Percentiles rank a stretch among this genome's conserved stretches.
phyloP scores from a whole-genome alignment of 2,329 filamentous ascomycete genomes.

The Incumbomyces delicatus region DNA sequence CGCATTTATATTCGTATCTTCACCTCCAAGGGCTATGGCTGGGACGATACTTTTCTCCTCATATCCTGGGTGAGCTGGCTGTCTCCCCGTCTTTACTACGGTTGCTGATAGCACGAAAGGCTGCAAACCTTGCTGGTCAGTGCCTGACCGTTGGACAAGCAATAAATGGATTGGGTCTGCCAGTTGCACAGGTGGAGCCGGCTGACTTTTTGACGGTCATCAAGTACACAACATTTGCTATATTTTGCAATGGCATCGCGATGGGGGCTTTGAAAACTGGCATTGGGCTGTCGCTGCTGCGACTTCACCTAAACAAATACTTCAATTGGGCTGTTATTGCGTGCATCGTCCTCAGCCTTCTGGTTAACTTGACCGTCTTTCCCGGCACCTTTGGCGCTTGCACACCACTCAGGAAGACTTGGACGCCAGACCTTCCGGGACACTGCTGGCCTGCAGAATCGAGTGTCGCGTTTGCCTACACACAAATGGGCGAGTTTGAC shows the following conservation, averaged over 20 bases:
- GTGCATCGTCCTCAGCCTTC: constrained; percentile 4
- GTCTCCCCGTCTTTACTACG: background rate
- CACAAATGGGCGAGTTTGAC: constrained; percentile 2
- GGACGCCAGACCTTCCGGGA: background rate
- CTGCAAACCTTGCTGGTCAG: background rate
- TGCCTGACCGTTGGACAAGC: background rate
- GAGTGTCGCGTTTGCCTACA: constrained; percentile 1
- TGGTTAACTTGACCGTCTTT: constrained; percentile 1
- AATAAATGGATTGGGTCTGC: background rate
- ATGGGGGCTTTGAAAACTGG: constrained; percentile 4
- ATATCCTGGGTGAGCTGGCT: no score
- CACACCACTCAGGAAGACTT: background rate
- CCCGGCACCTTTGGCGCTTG: background rate
- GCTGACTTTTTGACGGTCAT: background rate
- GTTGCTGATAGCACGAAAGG: background rate
- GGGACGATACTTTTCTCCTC: constrained; percentile 5
- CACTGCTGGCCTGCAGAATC: background rate
- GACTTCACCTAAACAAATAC: constrained; percentile 1
- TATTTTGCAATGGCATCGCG: constrained; percentile 4
- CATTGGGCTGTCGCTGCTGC: constrained; percentile 6
- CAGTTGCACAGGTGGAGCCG: background rate
- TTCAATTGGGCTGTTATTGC: background rate
- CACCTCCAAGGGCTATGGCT: constrained; percentile 3
- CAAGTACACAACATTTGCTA: constrained; percentile 5
- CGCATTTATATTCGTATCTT: background rate